A percentile compares a stretch with the other conserved stretches of the same genome.
Evolutionary conservation across 257 asterid genomes (phyloP).

Genomic region (Cruciata laevipes): DNA sequence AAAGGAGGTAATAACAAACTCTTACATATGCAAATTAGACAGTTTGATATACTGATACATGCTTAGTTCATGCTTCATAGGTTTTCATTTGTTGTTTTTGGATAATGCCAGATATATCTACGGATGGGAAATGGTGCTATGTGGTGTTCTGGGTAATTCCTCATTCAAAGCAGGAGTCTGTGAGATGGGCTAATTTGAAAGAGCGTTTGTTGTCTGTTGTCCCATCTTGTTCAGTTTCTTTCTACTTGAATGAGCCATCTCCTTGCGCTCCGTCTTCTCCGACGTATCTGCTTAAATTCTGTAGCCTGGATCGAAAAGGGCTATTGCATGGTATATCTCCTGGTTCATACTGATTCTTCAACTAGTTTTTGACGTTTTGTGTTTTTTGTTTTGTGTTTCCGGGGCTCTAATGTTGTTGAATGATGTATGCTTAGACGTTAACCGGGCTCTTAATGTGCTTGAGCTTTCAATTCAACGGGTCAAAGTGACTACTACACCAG

Average conservation of each 20-base stretch:
- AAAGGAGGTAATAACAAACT: conserved; percentile 50
- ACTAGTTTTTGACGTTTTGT: conserved; percentile 2
- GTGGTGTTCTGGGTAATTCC: conserved; percentile 62
- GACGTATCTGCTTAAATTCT: conserved; percentile 53
- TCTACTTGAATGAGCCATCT: conserved; percentile 40
- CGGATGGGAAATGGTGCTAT: conserved; percentile 87
- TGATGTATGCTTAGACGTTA: conserved; percentile 44
- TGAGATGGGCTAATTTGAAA: conserved; percentile 64
- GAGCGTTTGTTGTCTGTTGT: conserved; percentile 60
- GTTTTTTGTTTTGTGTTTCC: conserved; percentile 1
- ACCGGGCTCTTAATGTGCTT: conserved; percentile 61
- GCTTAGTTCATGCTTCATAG: not conserved
- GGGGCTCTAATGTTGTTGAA: not conserved
- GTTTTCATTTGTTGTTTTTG: not conserved
- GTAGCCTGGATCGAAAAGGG: conserved; percentile 58
- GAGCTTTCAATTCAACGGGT: conserved; percentile 66
- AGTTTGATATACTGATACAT: too few relatives aligned
- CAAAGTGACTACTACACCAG: conserved; percentile 78
- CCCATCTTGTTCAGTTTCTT: conserved; percentile 45
- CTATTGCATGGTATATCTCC: conserved; percentile 54
- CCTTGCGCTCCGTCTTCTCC: conserved; percentile 32
- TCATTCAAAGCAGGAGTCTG: conserved; percentile 32
- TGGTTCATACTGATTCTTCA: not conserved
- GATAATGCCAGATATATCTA: conserved; percentile 70
- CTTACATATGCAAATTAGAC: conserved; percentile 57